These are phyloP conservation scores for Leccinum broughii DNA, from an alignment of 768 basidiomycete species.

Conservation along the genomic window DNA sequence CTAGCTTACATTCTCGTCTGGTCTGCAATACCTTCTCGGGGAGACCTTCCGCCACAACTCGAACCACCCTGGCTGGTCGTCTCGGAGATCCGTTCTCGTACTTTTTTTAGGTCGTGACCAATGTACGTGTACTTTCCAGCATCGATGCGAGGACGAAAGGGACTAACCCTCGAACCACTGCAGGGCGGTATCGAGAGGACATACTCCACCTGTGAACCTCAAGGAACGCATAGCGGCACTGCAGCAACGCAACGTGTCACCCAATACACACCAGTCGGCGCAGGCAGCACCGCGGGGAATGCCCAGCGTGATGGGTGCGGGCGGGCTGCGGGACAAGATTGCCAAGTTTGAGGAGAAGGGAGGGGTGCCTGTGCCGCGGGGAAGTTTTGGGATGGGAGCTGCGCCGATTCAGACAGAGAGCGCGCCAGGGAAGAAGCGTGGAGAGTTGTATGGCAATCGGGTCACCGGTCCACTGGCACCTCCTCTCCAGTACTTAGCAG, in stretches of 20 bases:
- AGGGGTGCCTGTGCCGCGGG: slow-evolving; percentile 71
- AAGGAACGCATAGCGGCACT: slow-evolving; percentile 84
- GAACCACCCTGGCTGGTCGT: slow-evolving; percentile 27
- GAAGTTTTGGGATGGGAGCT: slow-evolving; percentile 68
- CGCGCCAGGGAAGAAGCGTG: slow-evolving; percentile 49
- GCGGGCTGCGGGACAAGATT: slow-evolving; percentile 63
- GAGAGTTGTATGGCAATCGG: slow-evolving; percentile 76
- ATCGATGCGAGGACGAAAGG: background rate
- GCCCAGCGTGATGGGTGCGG: slow-evolving; percentile 25
- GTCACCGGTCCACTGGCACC: slow-evolving; percentile 41
- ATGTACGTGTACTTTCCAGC: slow-evolving; percentile 23
- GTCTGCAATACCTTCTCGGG: slow-evolving; percentile 4
- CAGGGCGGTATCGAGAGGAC: slow-evolving; percentile 31
- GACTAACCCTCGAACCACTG: slow-evolving; percentile 19
- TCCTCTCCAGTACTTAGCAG: slow-evolving; percentile 12
- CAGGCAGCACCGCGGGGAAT: slow-evolving; percentile 31
- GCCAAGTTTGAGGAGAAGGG: slow-evolving; percentile 81
- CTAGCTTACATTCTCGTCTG: slow-evolving; percentile 10
- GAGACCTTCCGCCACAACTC: slow-evolving; percentile 7
- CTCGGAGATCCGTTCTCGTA: slow-evolving; percentile 10
- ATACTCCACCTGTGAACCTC: slow-evolving; percentile 49
- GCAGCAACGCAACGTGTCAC: slow-evolving; percentile 51
- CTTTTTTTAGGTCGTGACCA: slow-evolving; percentile 8
- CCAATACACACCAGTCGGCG: slow-evolving; percentile 34
- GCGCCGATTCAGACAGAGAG: slow-evolving; percentile 55